phyloP scores from a whole-genome alignment of 371 early-diverging fungal species.

The Rhizomucor miehei region DNA sequence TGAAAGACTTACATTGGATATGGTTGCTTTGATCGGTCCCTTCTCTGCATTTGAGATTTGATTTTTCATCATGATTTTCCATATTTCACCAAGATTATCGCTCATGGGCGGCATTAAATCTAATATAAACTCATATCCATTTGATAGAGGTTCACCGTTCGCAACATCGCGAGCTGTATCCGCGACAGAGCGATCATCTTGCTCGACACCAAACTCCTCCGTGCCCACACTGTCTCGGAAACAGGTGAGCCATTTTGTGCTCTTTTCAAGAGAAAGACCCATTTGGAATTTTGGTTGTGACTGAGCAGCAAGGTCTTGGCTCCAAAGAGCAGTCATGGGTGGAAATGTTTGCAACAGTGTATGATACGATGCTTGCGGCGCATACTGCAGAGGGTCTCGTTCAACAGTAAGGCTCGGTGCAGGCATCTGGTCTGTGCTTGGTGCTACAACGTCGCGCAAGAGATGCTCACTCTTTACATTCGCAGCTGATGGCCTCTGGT shows the following conservation, averaged over 20 bases:
- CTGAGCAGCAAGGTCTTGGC: neutral
- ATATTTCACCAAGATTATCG: slow-evolving; percentile 4
- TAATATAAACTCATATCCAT: slow-evolving; percentile 16
- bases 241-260: slow-evolving; percentile 34
- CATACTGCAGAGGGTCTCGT: slow-evolving; percentile 3
- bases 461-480: neutral
- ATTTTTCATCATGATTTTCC: no score
- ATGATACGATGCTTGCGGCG: slow-evolving; percentile 5
- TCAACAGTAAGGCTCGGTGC: neutral
- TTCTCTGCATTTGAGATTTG: no score
- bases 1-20: no score
- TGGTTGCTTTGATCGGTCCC: no score
- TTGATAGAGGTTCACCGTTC: slow-evolving; percentile 20
- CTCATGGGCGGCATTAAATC: neutral
- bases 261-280: slow-evolving; percentile 12
- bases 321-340: neutral
- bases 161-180: slow-evolving; percentile 25
- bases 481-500: neutral
- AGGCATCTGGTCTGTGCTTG: neutral
- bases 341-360: neutral
- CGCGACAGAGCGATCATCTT: slow-evolving; percentile 13
- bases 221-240: slow-evolving; percentile 33
- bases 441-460: neutral
- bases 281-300: neutral
- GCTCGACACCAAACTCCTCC: slow-evolving; percentile 18